These are phyloP conservation scores for Conoideocrella luteorostrata DNA, from an alignment of 2,329 filamentous ascomycete genomes.

Conservation along the genomic window DNA sequence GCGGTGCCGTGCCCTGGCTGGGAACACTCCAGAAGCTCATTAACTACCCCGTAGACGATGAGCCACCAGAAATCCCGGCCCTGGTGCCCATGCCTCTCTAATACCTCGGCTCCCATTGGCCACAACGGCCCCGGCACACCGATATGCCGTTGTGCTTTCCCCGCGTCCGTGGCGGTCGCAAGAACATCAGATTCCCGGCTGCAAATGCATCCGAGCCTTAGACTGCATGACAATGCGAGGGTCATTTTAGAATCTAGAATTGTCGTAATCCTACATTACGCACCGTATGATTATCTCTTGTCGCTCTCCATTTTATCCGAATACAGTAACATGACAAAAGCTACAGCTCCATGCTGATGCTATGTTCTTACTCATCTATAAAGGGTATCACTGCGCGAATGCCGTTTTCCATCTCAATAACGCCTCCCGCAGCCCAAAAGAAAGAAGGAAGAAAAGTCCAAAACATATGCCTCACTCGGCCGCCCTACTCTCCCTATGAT, in stretches of 20 bases:
- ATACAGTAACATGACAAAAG: too few relatives aligned
- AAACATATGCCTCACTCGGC: too few relatives aligned
- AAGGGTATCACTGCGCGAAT: conserved; percentile 6
- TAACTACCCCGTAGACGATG: background rate
- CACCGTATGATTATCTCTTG: too few relatives aligned
- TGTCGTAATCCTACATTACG: too few relatives aligned
- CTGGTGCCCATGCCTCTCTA: background rate
- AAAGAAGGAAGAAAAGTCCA: background rate
- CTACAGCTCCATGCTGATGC: too few relatives aligned
- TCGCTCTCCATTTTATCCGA: too few relatives aligned
- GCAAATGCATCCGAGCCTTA: background rate
- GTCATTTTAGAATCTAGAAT: too few relatives aligned
- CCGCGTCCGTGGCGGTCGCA: background rate
- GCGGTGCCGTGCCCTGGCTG: too few relatives aligned
- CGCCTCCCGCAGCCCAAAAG: too few relatives aligned
- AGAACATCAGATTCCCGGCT: background rate
- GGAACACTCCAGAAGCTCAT: background rate
- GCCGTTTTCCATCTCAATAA: background rate
- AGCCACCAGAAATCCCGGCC: background rate
- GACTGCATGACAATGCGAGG: background rate
- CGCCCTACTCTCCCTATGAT: too few relatives aligned
- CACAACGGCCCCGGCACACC: background rate
- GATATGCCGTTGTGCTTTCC: background rate
- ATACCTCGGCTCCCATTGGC: conserved; percentile 4
- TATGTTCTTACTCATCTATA: background rate